Conservation (phyloP, 169 alveolate genomes). For the Plasmodium inui region DNA sequence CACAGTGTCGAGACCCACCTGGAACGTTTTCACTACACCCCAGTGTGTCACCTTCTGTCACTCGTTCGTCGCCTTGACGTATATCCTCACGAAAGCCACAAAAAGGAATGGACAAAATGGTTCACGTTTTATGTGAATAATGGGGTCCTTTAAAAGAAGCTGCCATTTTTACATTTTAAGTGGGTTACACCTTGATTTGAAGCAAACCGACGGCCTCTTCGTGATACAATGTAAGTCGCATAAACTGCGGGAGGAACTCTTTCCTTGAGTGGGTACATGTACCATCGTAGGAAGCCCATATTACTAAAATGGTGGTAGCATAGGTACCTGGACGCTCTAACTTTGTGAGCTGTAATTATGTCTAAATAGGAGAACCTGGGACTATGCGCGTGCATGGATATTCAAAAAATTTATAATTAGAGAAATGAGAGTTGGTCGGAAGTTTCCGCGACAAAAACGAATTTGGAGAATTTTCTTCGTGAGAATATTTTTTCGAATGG, state of each 20-base stretch:
- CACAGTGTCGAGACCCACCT: neutral
- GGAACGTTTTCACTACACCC: neutral
- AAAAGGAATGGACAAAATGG: neutral
- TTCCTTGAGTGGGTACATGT: neutral
- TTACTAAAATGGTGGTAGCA: neutral
- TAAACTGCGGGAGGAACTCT: neutral
- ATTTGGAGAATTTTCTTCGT: neutral
- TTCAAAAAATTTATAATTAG: neutral
- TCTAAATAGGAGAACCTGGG: neutral
- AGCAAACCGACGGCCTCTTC: neutral
- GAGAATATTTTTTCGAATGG: neutral
- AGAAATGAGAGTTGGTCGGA: neutral
- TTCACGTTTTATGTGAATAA: neutral
- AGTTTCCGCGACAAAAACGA: neutral
- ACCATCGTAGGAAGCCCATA: neutral
- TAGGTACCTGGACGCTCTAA: neutral
- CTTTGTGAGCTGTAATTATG: neutral
- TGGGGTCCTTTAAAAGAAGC: neutral
- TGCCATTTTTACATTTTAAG: neutral
- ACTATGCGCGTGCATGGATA: neutral
- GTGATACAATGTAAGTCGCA: neutral
- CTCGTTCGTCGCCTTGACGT: neutral
- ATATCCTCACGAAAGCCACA: neutral
- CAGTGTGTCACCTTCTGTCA: neutral
- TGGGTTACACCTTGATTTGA: neutral